Base-by-base conservation (phyloP, 257 asterid genomes). In the Solanum sitiens region DNA sequence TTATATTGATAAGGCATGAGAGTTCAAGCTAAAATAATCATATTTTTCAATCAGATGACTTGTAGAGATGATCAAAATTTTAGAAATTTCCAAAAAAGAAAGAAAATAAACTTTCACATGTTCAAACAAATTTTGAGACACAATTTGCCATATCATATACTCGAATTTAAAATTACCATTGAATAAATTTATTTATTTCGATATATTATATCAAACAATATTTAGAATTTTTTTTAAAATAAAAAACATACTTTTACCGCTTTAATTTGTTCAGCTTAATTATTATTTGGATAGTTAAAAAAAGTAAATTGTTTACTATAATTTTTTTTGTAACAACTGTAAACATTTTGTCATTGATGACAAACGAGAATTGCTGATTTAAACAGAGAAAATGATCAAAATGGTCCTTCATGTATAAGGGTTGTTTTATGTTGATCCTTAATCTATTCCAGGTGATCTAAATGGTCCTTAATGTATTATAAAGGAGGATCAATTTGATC, bases 11-110 rank as follows among this genome's bases (percentile, higher is more conserved):
- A 25, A 2, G 20, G 20, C 0, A 25, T 0, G 11, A 0, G 73
- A 25, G 63, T 67, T 67, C 0, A 12, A 5, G 27, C 9, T 0
- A 12, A 0, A 11, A 11, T 63, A n/a, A 63, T 23, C 7, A 63
- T 63, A 9, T 67, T 67, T 65, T 0, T 12, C 9, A 1, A 67
- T 67, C 1, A 2, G 18, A 67, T 11, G 20, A 5, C 35, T 63
- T 0, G 35, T 11, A 65, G 18, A 25, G 35, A 0, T 25, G 35
- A 65, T 11, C 8, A n/a, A 0, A 11, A 2, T n/a, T 65, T 65
- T 65, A 65, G 14, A 0, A 11, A 2, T 61, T 61, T 1, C 2
- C 1, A 0, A 21, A 59, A 59, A 8, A 20, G 1, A 27, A 27
- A 27, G 1, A 1, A 3, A 21, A 20, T 20, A 20, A 59, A 23